Evolutionary conservation across 331 rosid species (phyloP).

Genomic region (Arachis monticola): DNA sequence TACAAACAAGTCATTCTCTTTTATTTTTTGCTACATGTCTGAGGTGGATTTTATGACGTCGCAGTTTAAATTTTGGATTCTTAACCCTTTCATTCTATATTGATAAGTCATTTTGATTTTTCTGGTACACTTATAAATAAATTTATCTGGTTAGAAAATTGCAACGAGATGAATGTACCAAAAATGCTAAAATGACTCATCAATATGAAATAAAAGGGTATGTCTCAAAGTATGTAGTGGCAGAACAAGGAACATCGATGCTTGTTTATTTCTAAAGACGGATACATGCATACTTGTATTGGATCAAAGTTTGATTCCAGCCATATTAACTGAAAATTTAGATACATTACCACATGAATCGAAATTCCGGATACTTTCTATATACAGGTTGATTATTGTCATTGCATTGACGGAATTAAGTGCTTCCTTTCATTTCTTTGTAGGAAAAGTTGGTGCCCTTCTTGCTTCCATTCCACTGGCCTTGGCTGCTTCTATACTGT

Average conservation of each 20-base stretch:
- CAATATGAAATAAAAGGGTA: no score
- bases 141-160: no score
- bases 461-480: constrained; percentile 95
- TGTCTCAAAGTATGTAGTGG: no score
- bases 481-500: constrained; percentile 84
- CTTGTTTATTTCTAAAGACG: no score
- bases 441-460: constrained; percentile 96
- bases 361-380: constrained; percentile 5
- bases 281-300: no score
- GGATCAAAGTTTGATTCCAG: constrained; percentile 16
- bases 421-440: constrained; percentile 10
- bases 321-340: background rate
- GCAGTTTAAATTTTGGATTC: background rate
- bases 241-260: no score
- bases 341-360: constrained; percentile 18
- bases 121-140: no score
- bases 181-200: no score
- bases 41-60: constrained; percentile 4
- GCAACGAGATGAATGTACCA: no score
- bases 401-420: background rate
- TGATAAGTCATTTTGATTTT: no score
- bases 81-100: no score
- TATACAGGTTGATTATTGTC: background rate
- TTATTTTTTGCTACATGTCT: background rate
- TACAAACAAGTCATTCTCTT: constrained; percentile 10